A percentile compares a stretch with the other conserved stretches of the same genome.
Conservation (phyloP, 768 basidiomycete genomes). For the Grammothele lineata region DNA sequence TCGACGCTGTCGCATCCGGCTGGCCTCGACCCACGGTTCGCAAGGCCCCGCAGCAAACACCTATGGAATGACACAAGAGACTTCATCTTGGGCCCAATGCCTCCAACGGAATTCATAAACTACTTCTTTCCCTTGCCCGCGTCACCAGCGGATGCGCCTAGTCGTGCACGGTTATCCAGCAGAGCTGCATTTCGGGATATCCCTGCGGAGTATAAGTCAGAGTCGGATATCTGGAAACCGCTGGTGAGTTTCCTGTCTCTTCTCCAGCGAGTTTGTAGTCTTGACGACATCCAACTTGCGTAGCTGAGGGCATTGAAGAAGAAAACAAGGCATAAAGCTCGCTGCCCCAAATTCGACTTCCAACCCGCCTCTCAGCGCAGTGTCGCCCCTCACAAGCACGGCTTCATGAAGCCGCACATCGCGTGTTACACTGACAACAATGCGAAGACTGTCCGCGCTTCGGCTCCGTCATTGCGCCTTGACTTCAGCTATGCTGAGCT, state of each 20-base stretch:
- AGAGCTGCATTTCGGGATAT: not conserved
- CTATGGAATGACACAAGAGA: too few species aligned
- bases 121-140: not conserved
- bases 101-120: conserved; percentile 1
- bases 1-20: too few species aligned
- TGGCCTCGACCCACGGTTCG: too few species aligned
- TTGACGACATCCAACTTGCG: not conserved
- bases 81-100: too few species aligned
- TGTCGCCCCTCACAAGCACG: not conserved
- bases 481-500: conserved; percentile 2
- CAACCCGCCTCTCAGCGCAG: not conserved
- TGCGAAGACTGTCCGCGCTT: not conserved
- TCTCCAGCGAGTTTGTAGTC: not conserved
- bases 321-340: not conserved
- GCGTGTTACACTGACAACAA: not conserved
- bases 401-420: conserved; percentile 1
- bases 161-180: not conserved
- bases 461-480: not conserved
- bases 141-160: not conserved
- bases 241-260: not conserved
- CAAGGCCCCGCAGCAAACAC: too few species aligned
- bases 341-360: conserved; percentile 6
- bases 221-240: not conserved
- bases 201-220: not conserved
- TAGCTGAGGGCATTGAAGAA: not conserved